Base-by-base conservation (phyloP, 1,284 basidiomycete genomes). In the Rhodotorula sp. region DNA sequence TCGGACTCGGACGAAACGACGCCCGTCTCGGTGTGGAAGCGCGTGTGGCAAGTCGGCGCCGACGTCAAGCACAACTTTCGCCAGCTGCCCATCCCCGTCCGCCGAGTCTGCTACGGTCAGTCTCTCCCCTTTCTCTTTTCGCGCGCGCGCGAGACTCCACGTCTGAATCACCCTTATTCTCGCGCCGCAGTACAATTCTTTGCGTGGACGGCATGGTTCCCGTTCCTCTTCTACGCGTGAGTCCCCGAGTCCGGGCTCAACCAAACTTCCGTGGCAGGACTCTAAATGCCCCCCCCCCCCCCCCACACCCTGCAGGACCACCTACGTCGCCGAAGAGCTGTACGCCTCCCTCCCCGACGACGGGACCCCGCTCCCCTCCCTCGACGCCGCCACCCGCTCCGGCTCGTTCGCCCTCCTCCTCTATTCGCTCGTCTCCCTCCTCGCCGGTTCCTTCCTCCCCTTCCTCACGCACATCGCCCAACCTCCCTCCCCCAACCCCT, bases 351-450 rank as follows among this genome's bases (percentile, higher is more conserved):
- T 73, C 79, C 81, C 86, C 1, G 84, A 85, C 15, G 78, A 85
- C 15, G 78, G 82, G n/a, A 8, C 66, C 16, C 60, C 68, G 8
- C 34, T 62, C 19, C 68, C 90, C 82, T 50, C 60, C 19, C 23
- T 92, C 79, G 86, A 89, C 60, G 60, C 60, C 4, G 89, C 90
- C 1, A 92, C 90, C 0, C 87, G 93, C 5, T 85, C 90, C 3
- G 95, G 93, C 26, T 89, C 92, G 2, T 86, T 89, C 26, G 92
- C 94, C 0, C 83, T 97, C 63, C 89, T 97, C 79, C 88, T 86
- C 77, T 89, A 89, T 60, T 85, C 93, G 0, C 62, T 93, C 18
- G 81, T 95, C 16, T 86, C 89, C 5, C 85, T 97, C 18, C 74
- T 83, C 15, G 84, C 87, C 18, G 93, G 91, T 67, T 80, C 93